Conservation (phyloP, 1,284 basidiomycete species). For the Neolentinus lepideus region DNA sequence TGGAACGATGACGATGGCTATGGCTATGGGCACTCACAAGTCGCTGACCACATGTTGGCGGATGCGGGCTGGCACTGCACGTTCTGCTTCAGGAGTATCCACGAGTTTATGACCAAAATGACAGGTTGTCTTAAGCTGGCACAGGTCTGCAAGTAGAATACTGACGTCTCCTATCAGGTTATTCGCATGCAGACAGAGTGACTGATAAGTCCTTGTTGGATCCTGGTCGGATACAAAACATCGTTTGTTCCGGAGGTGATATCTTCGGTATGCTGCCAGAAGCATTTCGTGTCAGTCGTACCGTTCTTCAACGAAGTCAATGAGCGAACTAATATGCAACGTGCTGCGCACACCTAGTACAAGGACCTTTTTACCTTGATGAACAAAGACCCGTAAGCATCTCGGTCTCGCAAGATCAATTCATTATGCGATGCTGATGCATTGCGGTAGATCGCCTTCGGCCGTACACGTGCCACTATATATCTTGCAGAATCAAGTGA, state of each 20-base stretch:
- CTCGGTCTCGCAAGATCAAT: not conserved
- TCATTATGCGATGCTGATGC: slow-evolving; percentile 2
- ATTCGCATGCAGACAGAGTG: slow-evolving; percentile 61
- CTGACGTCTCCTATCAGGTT: slow-evolving; percentile 25
- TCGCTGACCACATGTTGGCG: slow-evolving; percentile 43
- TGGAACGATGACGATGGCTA: slow-evolving; percentile 27
- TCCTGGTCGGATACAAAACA: slow-evolving; percentile 46
- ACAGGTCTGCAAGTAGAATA: not conserved
- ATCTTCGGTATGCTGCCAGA: slow-evolving; percentile 65
- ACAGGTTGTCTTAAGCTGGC: slow-evolving; percentile 12
- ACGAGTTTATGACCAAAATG: slow-evolving; percentile 60
- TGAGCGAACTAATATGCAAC: slow-evolving; percentile 11
- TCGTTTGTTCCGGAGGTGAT: slow-evolving; percentile 55
- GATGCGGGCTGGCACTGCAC: slow-evolving; percentile 59
- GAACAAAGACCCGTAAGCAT: slow-evolving; percentile 41
- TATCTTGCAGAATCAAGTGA: slow-evolving; percentile 40
- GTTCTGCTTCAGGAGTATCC: slow-evolving; percentile 57
- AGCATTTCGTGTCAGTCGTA: slow-evolving; percentile 30
- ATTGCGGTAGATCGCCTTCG: slow-evolving; percentile 26
- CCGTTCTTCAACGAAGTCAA: slow-evolving; percentile 21
- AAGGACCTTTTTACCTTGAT: slow-evolving; percentile 43
- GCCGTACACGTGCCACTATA: slow-evolving; percentile 48
- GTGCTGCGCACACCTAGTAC: slow-evolving; percentile 27
- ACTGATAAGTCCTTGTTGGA: slow-evolving; percentile 45
- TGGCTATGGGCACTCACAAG: slow-evolving; percentile 52